Conservation (phyloP, 2,329 filamentous ascomycete species). For the Cladosporium sp. region DNA sequence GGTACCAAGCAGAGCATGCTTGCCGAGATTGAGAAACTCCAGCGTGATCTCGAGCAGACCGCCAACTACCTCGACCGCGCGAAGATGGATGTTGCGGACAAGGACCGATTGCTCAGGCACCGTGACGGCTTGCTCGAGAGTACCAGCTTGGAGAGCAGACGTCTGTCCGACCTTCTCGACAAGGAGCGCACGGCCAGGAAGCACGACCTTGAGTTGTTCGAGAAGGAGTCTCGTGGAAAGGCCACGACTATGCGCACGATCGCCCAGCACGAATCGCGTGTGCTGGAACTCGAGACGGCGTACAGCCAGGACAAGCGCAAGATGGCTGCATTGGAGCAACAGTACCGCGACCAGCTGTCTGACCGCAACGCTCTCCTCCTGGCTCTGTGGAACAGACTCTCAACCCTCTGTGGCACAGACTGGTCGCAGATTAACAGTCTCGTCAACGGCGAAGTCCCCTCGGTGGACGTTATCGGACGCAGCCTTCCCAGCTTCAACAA, state of each 20-base stretch:
- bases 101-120: conserved; percentile 84
- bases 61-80: conserved; percentile 76
- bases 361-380: conserved; percentile 88
- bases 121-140: conserved; percentile 85
- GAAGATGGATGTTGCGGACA: conserved; percentile 77
- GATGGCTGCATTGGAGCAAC: conserved; percentile 69
- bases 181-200: conserved; percentile 83
- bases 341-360: conserved; percentile 78
- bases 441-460: conserved; percentile 82
- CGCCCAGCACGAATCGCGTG: conserved; percentile 76
- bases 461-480: conserved; percentile 77
- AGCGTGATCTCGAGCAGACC: conserved; percentile 81
- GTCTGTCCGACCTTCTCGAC: conserved; percentile 81
- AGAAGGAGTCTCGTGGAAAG: conserved; percentile 82
- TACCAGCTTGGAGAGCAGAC: conserved; percentile 79
- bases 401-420: conserved; percentile 79
- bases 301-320: conserved; percentile 74
- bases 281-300: conserved; percentile 76
- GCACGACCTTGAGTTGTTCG: conserved; percentile 81
- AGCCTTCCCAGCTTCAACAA: conserved; percentile 86
- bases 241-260: conserved; percentile 84
- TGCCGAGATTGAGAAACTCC: conserved; percentile 76
- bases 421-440: conserved; percentile 89
- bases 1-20: conserved; percentile 82
- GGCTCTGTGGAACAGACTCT: conserved; percentile 84